Evolutionary conservation across 2,329 filamentous ascomycete genomes (phyloP).

Genomic region (Aureobasidium sp.): DNA sequence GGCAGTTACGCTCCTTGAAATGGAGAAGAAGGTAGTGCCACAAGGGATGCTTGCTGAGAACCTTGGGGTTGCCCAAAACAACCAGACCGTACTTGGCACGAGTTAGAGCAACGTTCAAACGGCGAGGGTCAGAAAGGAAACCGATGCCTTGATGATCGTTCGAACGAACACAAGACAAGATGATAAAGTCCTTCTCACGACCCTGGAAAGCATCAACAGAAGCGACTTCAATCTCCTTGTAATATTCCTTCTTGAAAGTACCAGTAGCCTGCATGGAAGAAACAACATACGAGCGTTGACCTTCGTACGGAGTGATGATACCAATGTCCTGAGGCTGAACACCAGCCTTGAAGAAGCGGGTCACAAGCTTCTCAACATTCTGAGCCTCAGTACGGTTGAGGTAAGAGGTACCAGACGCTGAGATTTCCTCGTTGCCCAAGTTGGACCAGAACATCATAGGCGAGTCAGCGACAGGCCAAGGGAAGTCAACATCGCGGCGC

Average conservation of each 20-base stretch:
- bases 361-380: constrained; percentile 97
- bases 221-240: constrained; percentile 97
- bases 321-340: constrained; percentile 92
- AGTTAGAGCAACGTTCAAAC: constrained; percentile 93
- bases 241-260: constrained; percentile 95
- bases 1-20: constrained; percentile 93
- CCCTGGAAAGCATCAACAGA: constrained; percentile 98
- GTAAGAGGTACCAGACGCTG: constrained; percentile 93
- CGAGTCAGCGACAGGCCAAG: constrained; percentile 87
- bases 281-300: constrained; percentile 95
- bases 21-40: constrained; percentile 94
- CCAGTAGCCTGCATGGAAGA: constrained; percentile 99
- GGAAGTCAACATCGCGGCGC: constrained; percentile 91
- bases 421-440: constrained; percentile 94
- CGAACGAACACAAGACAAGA: constrained; percentile 93
- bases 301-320: constrained; percentile 97
- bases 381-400: constrained; percentile 95
- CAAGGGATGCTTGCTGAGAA: constrained; percentile 91
- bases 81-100: constrained; percentile 95
- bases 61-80: constrained; percentile 95
- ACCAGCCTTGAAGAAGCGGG: constrained; percentile 96
- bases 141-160: constrained; percentile 99
- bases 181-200: constrained; percentile 98
- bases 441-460: constrained; percentile 99
- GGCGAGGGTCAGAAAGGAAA: constrained; percentile 94